Conservation (phyloP, 768 basidiomycete species). For the Chalciporus sphaerocephalus region DNA sequence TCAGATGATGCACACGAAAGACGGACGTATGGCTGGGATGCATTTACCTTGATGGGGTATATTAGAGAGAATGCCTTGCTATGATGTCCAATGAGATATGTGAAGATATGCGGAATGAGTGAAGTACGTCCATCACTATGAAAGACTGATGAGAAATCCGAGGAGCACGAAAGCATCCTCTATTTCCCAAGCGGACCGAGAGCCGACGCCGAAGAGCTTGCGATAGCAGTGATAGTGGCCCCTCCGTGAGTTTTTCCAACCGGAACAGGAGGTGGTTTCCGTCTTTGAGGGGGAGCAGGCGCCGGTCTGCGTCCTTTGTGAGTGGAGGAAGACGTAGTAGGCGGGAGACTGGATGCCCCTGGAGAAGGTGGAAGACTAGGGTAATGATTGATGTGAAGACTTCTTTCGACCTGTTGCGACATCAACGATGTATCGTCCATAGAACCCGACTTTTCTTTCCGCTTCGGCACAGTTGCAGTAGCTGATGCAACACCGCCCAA, state of each 20-base stretch:
- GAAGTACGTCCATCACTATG: slow-evolving; percentile 5
- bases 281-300: slow-evolving; percentile 61
- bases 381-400: slow-evolving; percentile 13
- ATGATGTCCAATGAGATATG: slow-evolving; percentile 25
- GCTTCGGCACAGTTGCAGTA: slow-evolving; percentile 13
- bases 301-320: slow-evolving; percentile 47
- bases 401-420: slow-evolving; percentile 14
- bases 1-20: slow-evolving; percentile 3
- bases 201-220: slow-evolving; percentile 32
- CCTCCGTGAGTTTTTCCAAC: slow-evolving; percentile 45
- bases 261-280: slow-evolving; percentile 72
- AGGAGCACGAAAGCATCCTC: slow-evolving; percentile 3
- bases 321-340: slow-evolving; percentile 18
- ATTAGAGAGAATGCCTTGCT: slow-evolving; percentile 12
- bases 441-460: slow-evolving; percentile 25
- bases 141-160: neutral
- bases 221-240: slow-evolving; percentile 58
- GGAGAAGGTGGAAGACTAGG: slow-evolving; percentile 18
- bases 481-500: slow-evolving; percentile 29
- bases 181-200: slow-evolving; percentile 17
- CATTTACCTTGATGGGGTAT: slow-evolving; percentile 13
- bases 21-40: slow-evolving; percentile 7
- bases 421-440: slow-evolving; percentile 24
- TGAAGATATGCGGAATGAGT: slow-evolving; percentile 14
- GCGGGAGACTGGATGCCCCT: slow-evolving; percentile 13